Evolutionary conservation across 169 alveolate species (phyloP).

Genomic region (Cryptosporidium felis): DNA sequence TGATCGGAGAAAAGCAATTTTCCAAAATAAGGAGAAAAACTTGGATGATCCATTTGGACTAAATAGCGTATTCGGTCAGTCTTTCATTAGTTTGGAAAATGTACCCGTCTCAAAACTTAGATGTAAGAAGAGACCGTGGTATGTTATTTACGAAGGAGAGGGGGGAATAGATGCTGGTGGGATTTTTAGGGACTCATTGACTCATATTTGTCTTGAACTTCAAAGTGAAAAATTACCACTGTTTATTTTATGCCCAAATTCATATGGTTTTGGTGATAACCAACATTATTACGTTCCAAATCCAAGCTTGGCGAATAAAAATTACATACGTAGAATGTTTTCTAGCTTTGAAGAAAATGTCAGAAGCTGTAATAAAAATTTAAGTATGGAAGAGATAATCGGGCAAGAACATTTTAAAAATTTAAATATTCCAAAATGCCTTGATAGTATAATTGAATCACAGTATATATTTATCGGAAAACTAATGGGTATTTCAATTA

Average conservation of each 20-base stretch:
- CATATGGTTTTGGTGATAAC: slow-evolving; percentile 78
- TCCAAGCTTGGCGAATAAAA: slow-evolving; percentile 72
- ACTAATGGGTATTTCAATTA: slow-evolving; percentile 84
- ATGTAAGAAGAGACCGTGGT: slow-evolving; percentile 78
- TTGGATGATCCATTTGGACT: slow-evolving; percentile 81
- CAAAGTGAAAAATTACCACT: slow-evolving; percentile 80
- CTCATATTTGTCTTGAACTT: slow-evolving; percentile 83
- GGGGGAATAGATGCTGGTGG: slow-evolving; percentile 93
- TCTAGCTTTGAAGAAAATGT: slow-evolving; percentile 9
- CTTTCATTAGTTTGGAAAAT: slow-evolving; percentile 73
- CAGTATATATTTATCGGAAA: slow-evolving; percentile 83
- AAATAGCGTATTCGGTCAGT: slow-evolving; percentile 84
- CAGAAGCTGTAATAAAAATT: background rate
- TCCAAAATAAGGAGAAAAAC: slow-evolving; percentile 70
- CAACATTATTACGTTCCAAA: slow-evolving; percentile 46
- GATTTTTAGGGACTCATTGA: slow-evolving; percentile 84
- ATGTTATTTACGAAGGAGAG: slow-evolving; percentile 85
- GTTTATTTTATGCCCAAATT: slow-evolving; percentile 83
- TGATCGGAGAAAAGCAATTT: slow-evolving; percentile 72
- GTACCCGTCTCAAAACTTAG: slow-evolving; percentile 74
- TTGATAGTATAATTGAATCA: slow-evolving; percentile 70
- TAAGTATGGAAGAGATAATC: background rate
- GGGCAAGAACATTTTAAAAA: background rate
- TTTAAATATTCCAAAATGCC: background rate
- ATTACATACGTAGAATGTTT: slow-evolving; percentile 75